Evolutionary conservation across 2,329 filamentous ascomycete genomes (phyloP), one percentile per base, ranked within the genome.

Genomic region (Neofusicoccum kwambonambiense): DNA sequence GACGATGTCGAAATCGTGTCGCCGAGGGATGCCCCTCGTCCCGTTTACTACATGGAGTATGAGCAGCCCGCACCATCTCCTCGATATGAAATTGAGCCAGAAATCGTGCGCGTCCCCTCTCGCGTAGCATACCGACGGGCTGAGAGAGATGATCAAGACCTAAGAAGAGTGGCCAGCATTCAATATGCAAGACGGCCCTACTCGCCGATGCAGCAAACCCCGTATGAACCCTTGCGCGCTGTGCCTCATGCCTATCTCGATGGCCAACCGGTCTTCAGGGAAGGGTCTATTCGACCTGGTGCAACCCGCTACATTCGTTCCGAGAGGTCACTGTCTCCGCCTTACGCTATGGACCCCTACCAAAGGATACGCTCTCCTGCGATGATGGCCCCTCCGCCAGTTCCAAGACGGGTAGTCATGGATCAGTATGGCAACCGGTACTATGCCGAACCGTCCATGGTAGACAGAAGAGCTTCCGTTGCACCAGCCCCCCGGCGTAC

Each of bases 361-460:
- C 76, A 35, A 70, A 74, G 63, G 45, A 71, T 69, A 34, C 77
- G 77, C 34, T 78, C 76, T 22, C 75, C 77, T 5, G 70, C 74
- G 42, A 67, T 70, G 76, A 82, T 85, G 79, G 81, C 52, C 31
- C 64, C 64, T 41, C 83, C 74, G 17, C 78, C 76, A 9, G 75
- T 85, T 17, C 80, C 85, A 51, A 81, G 88, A 64, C 87, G 89
- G 67, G 89, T 97, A 68, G 83, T 96, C 39, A 83, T 96, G 63
- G 93, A 97, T 77, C 87, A 91, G 67, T 91, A 89, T 76, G 93
- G 93, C 45, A 91, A 91, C 74, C 88, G 92, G 74, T 97, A 93
- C 78, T 86, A 86, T 67, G 86, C 87, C 68, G 81, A 82, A 47
- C 77, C 84, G 17, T 69, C 64, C 11, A 4, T 35, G 31, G 39